Base-by-base conservation (phyloP, 2,329 filamentous ascomycete species). In the Colletotrichum musicola region DNA sequence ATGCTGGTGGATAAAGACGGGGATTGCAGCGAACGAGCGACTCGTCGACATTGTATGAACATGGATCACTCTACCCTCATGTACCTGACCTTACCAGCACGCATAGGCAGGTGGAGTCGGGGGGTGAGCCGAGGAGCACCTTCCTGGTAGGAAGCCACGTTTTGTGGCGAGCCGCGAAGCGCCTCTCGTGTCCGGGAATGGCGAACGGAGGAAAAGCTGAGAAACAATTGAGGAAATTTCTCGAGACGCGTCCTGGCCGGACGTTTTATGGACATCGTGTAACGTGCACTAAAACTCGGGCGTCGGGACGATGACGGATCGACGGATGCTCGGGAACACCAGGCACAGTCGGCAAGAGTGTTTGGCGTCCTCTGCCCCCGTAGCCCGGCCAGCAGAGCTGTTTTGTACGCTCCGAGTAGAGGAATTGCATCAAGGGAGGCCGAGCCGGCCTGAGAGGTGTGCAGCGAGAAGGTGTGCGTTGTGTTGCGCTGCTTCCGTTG, bases 21-120 rank as follows among this genome's bases (percentile, higher is more conserved):
- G 60, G 44, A 64, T 62, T 22, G 64, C 27, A 57, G 35, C 44
- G 47, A 40, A 44, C 58, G 44, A 56, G 50, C 12, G 30, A 51
- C 20, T 40, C n/a, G 30, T 53, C 49, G 20, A 64, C 61, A 68
- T 54, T 59, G 61, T 47, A 64, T 38, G 61, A 68, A 68, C 65
- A 56, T 59, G 30, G 62, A 68, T 47, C 61, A 64, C 22, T 38
- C 47, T 59, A 64, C 30, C 22, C 38, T 35, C 30, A 35, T 35
- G 30, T 35, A 20, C 40, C 42, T 51, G 30, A 35, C 46, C 16
- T n/a, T 18, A 38, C 27, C 12, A 10, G 35, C 30, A 62, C 35
- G 30, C 30, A 10, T 35, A 38, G 47, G 47, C 25, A 46, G 25
- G 61, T 64, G 54, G 54, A 38, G 60, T 40, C 59, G 58, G 60